Evolutionary conservation across 352 stramenopile species (phyloP).

Genomic region (Pythium folliculosum): DNA sequence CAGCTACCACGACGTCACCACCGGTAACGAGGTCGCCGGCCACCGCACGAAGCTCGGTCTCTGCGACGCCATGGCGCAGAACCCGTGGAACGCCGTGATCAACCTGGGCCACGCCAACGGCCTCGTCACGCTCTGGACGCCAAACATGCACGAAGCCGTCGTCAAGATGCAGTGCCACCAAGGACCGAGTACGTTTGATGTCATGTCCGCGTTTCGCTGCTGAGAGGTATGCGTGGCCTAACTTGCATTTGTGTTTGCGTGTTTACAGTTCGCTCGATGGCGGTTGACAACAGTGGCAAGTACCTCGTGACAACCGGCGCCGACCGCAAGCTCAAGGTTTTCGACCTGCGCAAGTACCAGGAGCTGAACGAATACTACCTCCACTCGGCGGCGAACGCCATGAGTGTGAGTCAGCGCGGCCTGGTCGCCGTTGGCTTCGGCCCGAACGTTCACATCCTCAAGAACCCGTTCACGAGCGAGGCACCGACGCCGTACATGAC

Average conservation of each 20-base stretch:
- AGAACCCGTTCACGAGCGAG: constrained; percentile 84
- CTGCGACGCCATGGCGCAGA: constrained; percentile 93
- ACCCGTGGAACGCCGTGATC: constrained; percentile 96
- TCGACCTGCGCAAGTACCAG: constrained; percentile 97
- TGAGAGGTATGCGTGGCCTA: not conserved
- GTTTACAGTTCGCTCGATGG: constrained; percentile 83
- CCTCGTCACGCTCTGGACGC: constrained; percentile 98
- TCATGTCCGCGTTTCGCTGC: not conserved
- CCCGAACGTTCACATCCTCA: constrained; percentile 91
- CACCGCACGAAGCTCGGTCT: constrained; percentile 93
- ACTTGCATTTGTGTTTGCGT: constrained; percentile 5
- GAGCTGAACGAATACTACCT: constrained; percentile 94
- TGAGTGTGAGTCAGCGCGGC: constrained; percentile 96
- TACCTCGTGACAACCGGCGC: constrained; percentile 96
- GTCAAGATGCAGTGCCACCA: constrained; percentile 98
- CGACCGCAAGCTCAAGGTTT: constrained; percentile 96
- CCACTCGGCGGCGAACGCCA: constrained; percentile 72
- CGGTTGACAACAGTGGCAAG: constrained; percentile 91
- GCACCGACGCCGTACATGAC: constrained; percentile 90
- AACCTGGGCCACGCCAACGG: constrained; percentile 97
- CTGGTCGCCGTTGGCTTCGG: constrained; percentile 95
- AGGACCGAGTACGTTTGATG: constrained; percentile 85
- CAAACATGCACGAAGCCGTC: constrained; percentile 91
- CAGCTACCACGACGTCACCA: constrained; percentile 97
- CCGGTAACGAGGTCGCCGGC: constrained; percentile 90